A percentile compares a stretch with the other conserved stretches of the same genome.
Conservation (phyloP, 768 basidiomycete species). For the Gloeopeniophorella convolvens region DNA sequence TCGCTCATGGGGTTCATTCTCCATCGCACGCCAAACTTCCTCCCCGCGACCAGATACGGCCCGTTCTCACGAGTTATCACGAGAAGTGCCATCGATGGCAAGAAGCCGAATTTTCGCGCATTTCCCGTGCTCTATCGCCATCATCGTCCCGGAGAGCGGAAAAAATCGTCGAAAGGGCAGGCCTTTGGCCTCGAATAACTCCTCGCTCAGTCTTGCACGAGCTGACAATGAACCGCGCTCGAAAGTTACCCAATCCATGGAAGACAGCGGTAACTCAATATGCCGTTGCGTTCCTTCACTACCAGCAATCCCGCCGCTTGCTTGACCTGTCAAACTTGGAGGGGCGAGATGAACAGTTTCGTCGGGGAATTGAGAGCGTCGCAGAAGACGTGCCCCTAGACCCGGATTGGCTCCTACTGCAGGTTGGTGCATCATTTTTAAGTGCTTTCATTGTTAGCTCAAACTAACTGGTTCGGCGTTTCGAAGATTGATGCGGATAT, state of each 20-base stretch:
- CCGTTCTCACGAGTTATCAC: no score
- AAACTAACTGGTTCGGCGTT: not conserved
- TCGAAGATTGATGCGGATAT: constrained; percentile 42
- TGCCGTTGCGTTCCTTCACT: constrained; percentile 7
- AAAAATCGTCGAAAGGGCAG: not conserved
- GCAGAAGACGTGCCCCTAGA: not conserved
- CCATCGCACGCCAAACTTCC: not conserved
- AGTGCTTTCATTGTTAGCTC: not conserved
- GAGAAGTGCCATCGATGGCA: not conserved
- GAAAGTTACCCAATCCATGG: constrained; percentile 2
- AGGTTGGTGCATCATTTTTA: not conserved
- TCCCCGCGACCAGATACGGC: not conserved
- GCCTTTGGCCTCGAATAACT: constrained; percentile 11
- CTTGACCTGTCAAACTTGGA: not conserved
- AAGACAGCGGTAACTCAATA: not conserved
- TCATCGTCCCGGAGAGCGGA: not conserved
- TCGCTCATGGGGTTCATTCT: no score
- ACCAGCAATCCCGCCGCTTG: constrained; percentile 3
- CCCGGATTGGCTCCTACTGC: constrained; percentile 9
- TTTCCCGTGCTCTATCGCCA: not conserved
- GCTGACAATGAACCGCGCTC: constrained; percentile 20
- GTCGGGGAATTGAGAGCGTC: not conserved
- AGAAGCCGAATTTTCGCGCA: not conserved
- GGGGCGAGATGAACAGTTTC: not conserved
- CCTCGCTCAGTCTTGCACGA: constrained; percentile 10